phyloP scores from a whole-genome alignment of 2,329 filamentous ascomycete genomes.

The Fusarium sororula region DNA sequence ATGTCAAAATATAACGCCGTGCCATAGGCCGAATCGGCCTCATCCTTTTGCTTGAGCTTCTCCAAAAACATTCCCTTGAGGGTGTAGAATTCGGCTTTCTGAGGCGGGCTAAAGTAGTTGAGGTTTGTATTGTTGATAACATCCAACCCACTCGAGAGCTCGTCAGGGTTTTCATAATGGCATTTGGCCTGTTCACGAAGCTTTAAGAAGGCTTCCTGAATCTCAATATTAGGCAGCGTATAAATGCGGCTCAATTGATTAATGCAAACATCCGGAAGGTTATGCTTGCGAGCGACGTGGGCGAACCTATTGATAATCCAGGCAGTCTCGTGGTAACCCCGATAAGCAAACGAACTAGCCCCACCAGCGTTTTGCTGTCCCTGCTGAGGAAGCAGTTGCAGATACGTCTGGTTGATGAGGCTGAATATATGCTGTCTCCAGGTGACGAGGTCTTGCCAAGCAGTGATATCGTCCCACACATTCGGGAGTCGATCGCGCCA shows the following conservation, averaged over 20 bases:
- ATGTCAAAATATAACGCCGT: constrained; percentile 97
- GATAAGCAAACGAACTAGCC: constrained; percentile 89
- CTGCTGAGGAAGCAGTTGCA: constrained; percentile 82
- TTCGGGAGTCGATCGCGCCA: constrained; percentile 97
- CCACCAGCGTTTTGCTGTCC: constrained; percentile 80
- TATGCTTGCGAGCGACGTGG: constrained; percentile 96
- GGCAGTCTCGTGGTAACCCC: constrained; percentile 97
- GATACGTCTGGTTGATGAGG: constrained; percentile 93
- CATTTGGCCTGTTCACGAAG: constrained; percentile 98
- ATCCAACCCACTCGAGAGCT: constrained; percentile 91
- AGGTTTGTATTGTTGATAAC: constrained; percentile 99
- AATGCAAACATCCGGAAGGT: constrained; percentile 96
- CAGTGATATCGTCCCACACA: constrained; percentile 99
- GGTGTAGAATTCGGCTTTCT: constrained; percentile 99
- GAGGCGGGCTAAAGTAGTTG: constrained; percentile 94
- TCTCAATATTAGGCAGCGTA: constrained; percentile 98
- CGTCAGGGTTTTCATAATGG: constrained; percentile 94
- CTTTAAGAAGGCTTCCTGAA: constrained; percentile 98
- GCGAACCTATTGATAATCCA: constrained; percentile 99
- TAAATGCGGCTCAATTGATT: constrained; percentile 97
- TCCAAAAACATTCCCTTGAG: constrained; percentile 99
- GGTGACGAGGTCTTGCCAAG: constrained; percentile 99
- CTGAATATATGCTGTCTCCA: constrained; percentile 99
- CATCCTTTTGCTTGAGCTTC: constrained; percentile 88
- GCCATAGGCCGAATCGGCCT: constrained; percentile 93